A percentile compares a stretch with the other conserved stretches of the same genome.
Conservation (phyloP, 1,139 yeast genomes). For the Yamadazyma epiphylla region DNA sequence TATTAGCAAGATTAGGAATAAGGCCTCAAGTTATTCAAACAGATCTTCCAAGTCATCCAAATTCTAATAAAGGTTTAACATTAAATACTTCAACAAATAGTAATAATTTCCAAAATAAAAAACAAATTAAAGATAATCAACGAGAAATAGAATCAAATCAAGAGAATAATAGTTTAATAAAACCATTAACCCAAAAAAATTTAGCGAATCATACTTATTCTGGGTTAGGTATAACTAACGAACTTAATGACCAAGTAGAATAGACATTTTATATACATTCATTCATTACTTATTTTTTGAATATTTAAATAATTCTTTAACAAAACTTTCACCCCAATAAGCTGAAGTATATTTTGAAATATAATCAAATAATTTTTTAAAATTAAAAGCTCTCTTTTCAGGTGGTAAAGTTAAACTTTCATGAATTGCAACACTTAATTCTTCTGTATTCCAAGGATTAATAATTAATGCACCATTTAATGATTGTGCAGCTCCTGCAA, state of each 20-base stretch:
- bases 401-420: conserved; percentile 84
- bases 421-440: conserved; percentile 77
- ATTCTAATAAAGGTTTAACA: conserved; percentile 8
- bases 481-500: conserved; percentile 99
- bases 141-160: too few species aligned
- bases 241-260: conserved; percentile 27
- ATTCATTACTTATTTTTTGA: conserved; percentile 8
- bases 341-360: conserved; percentile 91
- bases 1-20: conserved; percentile 39
- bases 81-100: conserved; percentile 11
- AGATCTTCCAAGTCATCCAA: conserved; percentile 9
- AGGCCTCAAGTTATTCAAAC: conserved; percentile 40
- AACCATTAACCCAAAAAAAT: conserved; percentile 31
- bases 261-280: conserved; percentile 6
- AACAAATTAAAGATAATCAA: conserved; percentile 3
- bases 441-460: conserved; percentile 98
- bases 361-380: conserved; percentile 77
- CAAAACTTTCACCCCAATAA: conserved; percentile 97
- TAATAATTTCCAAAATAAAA: conserved; percentile 1
- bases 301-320: conserved; percentile 68
- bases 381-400: conserved; percentile 74
- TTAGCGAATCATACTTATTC: conserved; percentile 27
- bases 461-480: conserved; percentile 90
- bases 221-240: conserved; percentile 13
- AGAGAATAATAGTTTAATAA: conserved; percentile 9